Evolutionary conservation across 305 asterid genomes (phyloP).

Genomic region (Fraxinus baroniana): DNA sequence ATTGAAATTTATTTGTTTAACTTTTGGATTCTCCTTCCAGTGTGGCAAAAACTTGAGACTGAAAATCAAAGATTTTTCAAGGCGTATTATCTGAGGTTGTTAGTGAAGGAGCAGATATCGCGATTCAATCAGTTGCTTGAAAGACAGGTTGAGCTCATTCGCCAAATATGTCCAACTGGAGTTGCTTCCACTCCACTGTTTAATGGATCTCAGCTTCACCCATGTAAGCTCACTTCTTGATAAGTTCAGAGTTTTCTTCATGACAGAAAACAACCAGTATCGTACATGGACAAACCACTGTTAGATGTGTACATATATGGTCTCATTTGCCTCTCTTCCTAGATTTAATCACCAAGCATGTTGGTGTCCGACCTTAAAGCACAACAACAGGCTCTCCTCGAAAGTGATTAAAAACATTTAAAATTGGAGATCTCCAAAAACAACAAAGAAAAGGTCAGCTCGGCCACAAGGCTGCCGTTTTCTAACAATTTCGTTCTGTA

Average conservation of each 20-base stretch:
- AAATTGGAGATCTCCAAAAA: not conserved
- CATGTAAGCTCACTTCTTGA: slow-evolving; percentile 41
- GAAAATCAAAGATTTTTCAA: slow-evolving; percentile 63
- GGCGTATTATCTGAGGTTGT: slow-evolving; percentile 60
- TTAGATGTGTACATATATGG: not conserved
- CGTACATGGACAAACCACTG: not conserved
- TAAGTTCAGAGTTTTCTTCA: not conserved
- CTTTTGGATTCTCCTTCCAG: slow-evolving; percentile 37
- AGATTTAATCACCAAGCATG: not conserved
- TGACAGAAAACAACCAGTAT: not conserved
- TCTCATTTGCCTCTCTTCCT: not conserved
- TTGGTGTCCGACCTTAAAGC: not conserved
- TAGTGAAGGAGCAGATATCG: slow-evolving; percentile 58
- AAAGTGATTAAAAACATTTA: not conserved
- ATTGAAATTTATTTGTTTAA: slow-evolving; percentile 19
- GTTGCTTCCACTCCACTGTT: slow-evolving; percentile 38
- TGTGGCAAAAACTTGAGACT: slow-evolving; percentile 73
- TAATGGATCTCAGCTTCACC: slow-evolving; percentile 47
- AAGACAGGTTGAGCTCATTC: slow-evolving; percentile 64
- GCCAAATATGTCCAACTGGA: slow-evolving; percentile 40
- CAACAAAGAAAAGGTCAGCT: not conserved
- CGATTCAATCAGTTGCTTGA: slow-evolving; percentile 65
- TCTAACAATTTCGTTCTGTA: not conserved
- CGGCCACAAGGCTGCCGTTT: not conserved
- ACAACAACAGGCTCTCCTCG: not conserved